Evolutionary conservation across 768 basidiomycete genomes (phyloP).

Genomic region (Psilocybe cubensis): DNA sequence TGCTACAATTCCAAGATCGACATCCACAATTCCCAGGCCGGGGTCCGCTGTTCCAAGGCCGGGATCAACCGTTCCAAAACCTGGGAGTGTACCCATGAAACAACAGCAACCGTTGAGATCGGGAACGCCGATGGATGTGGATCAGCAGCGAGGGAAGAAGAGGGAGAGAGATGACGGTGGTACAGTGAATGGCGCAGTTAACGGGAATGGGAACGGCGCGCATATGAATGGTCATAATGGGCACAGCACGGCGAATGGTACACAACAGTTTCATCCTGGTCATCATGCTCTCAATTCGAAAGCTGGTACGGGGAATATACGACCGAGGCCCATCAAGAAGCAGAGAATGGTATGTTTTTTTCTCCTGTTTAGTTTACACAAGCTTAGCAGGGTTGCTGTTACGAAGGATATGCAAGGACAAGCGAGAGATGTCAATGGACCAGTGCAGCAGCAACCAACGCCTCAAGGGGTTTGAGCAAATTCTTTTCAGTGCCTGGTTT

Average conservation of each 20-base stretch:
- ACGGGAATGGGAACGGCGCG: slow-evolving; percentile 19
- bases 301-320: slow-evolving; percentile 57
- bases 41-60: slow-evolving; percentile 31
- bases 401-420: slow-evolving; percentile 67
- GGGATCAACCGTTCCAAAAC: slow-evolving; percentile 30
- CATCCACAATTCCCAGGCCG: slow-evolving; percentile 27
- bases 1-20: background rate
- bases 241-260: slow-evolving; percentile 31
- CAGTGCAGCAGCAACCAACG: slow-evolving; percentile 74
- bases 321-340: slow-evolving; percentile 77
- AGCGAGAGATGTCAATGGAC: slow-evolving; percentile 53
- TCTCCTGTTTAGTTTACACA: slow-evolving; percentile 3
- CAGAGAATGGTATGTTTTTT: slow-evolving; percentile 64
- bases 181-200: slow-evolving; percentile 6
- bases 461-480: slow-evolving; percentile 62
- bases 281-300: slow-evolving; percentile 48
- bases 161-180: slow-evolving; percentile 41
- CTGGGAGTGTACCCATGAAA: slow-evolving; percentile 29
- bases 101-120: slow-evolving; percentile 14
- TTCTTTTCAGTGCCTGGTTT: background rate
- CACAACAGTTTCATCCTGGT: slow-evolving; percentile 15
- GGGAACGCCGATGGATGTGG: slow-evolving; percentile 37
- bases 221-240: slow-evolving; percentile 36
- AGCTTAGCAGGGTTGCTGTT: slow-evolving; percentile 9
- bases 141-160: slow-evolving; percentile 41